These are phyloP conservation scores for Melanomma pulvis-pyrius DNA, from an alignment of 495 filamentous ascomycete genomes.

Conservation along the genomic window DNA sequence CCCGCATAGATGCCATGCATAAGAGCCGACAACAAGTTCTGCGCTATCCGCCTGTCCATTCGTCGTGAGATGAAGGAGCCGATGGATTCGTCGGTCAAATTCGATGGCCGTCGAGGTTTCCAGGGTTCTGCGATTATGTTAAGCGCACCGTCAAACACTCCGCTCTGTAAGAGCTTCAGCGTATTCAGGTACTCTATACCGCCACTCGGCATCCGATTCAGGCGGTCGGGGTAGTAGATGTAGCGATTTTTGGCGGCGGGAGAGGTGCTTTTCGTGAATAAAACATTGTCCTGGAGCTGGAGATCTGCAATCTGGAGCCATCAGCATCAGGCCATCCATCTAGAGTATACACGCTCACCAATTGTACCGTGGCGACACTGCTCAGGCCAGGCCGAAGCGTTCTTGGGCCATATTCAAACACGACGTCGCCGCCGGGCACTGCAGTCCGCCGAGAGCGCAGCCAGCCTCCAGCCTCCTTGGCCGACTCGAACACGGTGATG, in stretches of 20 bases:
- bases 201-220: slow-evolving; percentile 66
- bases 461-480: slow-evolving; percentile 78
- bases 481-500: slow-evolving; percentile 80
- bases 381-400: slow-evolving; percentile 62
- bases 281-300: slow-evolving; percentile 62
- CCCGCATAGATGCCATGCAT: slow-evolving; percentile 94
- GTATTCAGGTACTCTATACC: not conserved
- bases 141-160: slow-evolving; percentile 41
- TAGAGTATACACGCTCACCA: slow-evolving; percentile 13
- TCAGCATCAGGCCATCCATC: slow-evolving; percentile 6
- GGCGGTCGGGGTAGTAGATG: slow-evolving; percentile 88
- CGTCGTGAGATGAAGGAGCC: slow-evolving; percentile 66
- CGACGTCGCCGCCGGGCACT: slow-evolving; percentile 62
- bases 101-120: slow-evolving; percentile 30
- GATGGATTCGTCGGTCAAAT: slow-evolving; percentile 68
- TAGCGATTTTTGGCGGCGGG: slow-evolving; percentile 67
- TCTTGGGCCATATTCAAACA: slow-evolving; percentile 86
- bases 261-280: slow-evolving; percentile 55
- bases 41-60: slow-evolving; percentile 59
- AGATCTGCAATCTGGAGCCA: slow-evolving; percentile 62
- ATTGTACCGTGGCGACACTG: slow-evolving; percentile 35
- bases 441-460: slow-evolving; percentile 66
- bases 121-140: slow-evolving; percentile 59
- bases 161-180: slow-evolving; percentile 10
- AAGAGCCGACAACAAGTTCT: slow-evolving; percentile 79